Base-by-base conservation (phyloP, 306 rosid species). In the Medicago lupulina region DNA sequence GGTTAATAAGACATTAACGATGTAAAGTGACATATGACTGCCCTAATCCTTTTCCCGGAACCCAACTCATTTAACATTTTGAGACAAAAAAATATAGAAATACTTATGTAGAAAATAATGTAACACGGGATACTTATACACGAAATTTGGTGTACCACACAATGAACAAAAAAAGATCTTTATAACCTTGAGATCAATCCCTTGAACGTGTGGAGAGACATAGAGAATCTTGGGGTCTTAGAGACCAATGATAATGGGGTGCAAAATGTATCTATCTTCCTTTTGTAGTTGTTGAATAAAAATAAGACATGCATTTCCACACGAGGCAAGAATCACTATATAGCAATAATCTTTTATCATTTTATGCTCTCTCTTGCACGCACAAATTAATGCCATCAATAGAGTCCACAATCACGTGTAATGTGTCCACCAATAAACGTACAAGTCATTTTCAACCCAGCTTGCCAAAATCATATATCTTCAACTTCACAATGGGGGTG, bases 331-430 rank as follows among this genome's bases (percentile, higher is more conserved):
- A 16, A 72, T 41, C 11, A 13, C 14, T 13, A 69, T 49, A 49
- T 15, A 47, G 16, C 16, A 47, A 47, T 47, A 14, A 12, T 47
- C 6, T 49, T 11, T 13, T 47, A 67, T 59, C 13, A 57, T 31
- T 25, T 34, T 62, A 73, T 14, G 14, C 57, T 28, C 31, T 28
- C 31, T 28, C 31, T 28, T 7, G 9, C 41, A 59, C 47, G 82
- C 80, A 87, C 38, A 19, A 57, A 25, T 59, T 51, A 10, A 57
- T 59, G 34, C 9, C n/a, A 54, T 13, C 34, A 49, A 7, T 19
- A 36, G 23, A 41, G 74, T 53, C 83, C 75, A 67, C 23, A 5
- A 67, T 87, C 90, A 85, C 85, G 88, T 85, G 93, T 36, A 76
- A 44, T 67, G 70, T 87, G 89, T 67, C 84, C 4, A 51, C 57